These are phyloP conservation scores for Solanum stenotomum DNA, from an alignment of 257 asterid species.

Conservation along the genomic window DNA sequence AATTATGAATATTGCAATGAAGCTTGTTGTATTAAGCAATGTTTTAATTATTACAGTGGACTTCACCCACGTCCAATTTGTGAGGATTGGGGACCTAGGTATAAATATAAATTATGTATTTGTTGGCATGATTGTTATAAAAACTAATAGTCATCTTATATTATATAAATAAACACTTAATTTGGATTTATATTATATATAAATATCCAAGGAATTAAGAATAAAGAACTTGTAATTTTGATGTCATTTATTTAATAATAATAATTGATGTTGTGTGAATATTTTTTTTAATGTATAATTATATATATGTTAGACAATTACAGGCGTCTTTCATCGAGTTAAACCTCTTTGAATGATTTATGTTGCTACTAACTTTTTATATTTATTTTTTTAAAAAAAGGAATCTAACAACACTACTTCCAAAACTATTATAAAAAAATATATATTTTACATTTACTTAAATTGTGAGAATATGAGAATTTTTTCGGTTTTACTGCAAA, in stretches of 20 bases:
- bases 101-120: not conserved
- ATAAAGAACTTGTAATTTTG: not conserved
- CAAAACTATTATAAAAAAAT: too few relatives aligned
- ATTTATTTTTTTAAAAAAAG: too few relatives aligned
- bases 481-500: too few relatives aligned
- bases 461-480: too few relatives aligned
- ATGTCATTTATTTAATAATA: too few relatives aligned
- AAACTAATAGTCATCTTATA: not conserved
- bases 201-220: not conserved
- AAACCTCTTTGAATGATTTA: too few relatives aligned
- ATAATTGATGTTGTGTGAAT: too few relatives aligned
- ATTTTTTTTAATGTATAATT: too few relatives aligned
- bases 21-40: not conserved
- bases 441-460: too few relatives aligned
- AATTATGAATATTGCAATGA: not conserved
- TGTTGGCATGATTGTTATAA: slow-evolving; percentile 5
- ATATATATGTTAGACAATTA: too few relatives aligned
- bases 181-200: not conserved
- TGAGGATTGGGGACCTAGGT: not conserved
- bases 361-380: too few relatives aligned
- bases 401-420: too few relatives aligned
- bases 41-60: not conserved
- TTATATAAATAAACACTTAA: not conserved
- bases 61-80: not conserved
- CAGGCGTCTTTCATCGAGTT: rapidly evolving